Base-by-base conservation (phyloP, 805 yeast genomes). In the Debaryomyces maramus region DNA sequence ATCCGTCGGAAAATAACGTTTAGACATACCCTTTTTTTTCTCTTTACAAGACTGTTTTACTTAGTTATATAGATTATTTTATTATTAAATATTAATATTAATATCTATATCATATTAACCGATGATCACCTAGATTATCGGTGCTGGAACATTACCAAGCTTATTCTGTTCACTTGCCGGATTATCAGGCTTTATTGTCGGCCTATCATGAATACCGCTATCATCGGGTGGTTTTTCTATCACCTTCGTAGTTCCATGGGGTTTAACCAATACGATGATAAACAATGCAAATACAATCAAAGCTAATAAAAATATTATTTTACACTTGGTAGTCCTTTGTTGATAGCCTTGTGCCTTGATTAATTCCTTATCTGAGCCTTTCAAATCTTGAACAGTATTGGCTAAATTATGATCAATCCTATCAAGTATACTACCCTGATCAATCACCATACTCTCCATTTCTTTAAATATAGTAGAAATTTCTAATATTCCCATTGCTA, bases 401-500 rank as follows among this genome's bases (percentile, higher is more conserved):
- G 84, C 85, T 43, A 93, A 66, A 57, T 93, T 93, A 60, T 91
- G 93, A 62, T 91, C 99, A 41, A 93, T 91, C 50, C 97, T 71
- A 63, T 93, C 99, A 44, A 93, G 72, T 32, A 93, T 75, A 0
- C 97, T 88, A 1, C 99, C 99, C 63, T 93, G 99, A 55, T 93
- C 98, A 40, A 93, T 85, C 31, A 93, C 87, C 74, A 93, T 72
- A 27, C 81, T 79, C 55, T 95, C 97, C 77, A 93, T 78, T 55
- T 93, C 98, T 58, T 85, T 85, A 69, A 93, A 93, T 32, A 93
- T 91, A 1, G 91, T 88, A 21, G 95, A 85, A 1, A 93, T 87
- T 58, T 93, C 99, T 29, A 91, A 68, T 32, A 93, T 95, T 37
- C 97, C 96, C 70, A 87, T 88, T 3, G 99, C 98, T 39, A 93